Conservation (phyloP, 2,329 filamentous ascomycete species). For the Echinosphaeria canescens region DNA sequence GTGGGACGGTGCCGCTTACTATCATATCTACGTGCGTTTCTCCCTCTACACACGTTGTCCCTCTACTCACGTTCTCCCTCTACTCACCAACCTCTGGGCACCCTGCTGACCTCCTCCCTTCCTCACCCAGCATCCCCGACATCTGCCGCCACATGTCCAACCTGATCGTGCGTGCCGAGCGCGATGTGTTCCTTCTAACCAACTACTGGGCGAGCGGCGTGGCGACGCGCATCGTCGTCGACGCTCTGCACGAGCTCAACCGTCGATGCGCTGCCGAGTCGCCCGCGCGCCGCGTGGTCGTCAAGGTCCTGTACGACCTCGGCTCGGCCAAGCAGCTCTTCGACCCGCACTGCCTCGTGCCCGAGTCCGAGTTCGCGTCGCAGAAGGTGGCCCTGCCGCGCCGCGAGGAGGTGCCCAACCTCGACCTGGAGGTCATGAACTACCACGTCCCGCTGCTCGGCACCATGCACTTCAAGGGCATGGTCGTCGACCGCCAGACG, state of each 20-base stretch:
- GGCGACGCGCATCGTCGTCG: constrained; percentile 43
- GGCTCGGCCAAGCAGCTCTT: constrained; percentile 40
- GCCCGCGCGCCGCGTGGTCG: constrained; percentile 31
- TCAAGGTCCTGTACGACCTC: constrained; percentile 60
- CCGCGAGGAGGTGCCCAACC: constrained; percentile 42
- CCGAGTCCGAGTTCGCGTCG: constrained; percentile 32
- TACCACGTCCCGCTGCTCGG: constrained; percentile 48
- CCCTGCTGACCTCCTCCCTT: too few relatives aligned
- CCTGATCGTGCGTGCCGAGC: constrained; percentile 48
- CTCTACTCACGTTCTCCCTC: neutral
- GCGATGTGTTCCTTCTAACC: constrained; percentile 53
- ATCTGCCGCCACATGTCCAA: constrained; percentile 57
- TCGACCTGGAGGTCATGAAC: constrained; percentile 54
- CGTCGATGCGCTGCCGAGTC: constrained; percentile 36
- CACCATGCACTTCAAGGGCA: constrained; percentile 61
- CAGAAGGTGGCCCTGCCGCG: constrained; percentile 36
- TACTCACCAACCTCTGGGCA: too few relatives aligned
- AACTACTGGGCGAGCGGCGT: constrained; percentile 56
- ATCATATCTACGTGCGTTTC: constrained; percentile 34
- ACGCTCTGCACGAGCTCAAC: constrained; percentile 49
- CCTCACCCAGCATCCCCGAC: constrained; percentile 37
- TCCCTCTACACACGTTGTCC: neutral
- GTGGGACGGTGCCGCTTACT: constrained; percentile 43
- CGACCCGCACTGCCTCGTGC: constrained; percentile 41
- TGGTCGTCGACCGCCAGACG: constrained; percentile 52